A percentile compares a stretch with the other conserved stretches of the same genome.
These are phyloP conservation scores for Ceratocystis ficicola DNA, from an alignment of 2,329 filamentous ascomycete species.

Conservation along the genomic window DNA sequence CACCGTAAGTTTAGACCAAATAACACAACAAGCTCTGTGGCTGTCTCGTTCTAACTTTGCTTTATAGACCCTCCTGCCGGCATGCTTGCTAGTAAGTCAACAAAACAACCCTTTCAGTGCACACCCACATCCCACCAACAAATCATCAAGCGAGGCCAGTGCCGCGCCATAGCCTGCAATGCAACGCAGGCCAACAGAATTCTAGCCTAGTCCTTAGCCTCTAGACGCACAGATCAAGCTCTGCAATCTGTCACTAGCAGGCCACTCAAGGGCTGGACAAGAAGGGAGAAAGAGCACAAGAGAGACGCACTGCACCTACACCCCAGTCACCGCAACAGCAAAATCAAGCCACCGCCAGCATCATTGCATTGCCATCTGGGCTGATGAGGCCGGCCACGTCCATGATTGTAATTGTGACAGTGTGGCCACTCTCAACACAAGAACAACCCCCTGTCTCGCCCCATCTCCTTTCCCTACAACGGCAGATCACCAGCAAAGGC, in stretches of 20 bases:
- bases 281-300: no score
- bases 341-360: no score
- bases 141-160: not conserved
- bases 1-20: conserved; percentile 41
- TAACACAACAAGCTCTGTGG: not conserved
- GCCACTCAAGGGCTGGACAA: not conserved
- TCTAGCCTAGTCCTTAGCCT: not conserved
- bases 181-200: conserved; percentile 1
- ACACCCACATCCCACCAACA: conserved; percentile 1
- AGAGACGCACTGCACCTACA: not conserved
- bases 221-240: not conserved
- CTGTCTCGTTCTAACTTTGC: not conserved
- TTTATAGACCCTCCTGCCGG: conserved; percentile 48
- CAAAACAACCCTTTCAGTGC: not conserved
- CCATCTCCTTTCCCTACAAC: not conserved
- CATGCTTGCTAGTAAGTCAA: conserved; percentile 53
- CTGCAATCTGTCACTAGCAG: not conserved
- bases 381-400: no score
- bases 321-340: not conserved
- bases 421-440: no score
- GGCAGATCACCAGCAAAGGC: not conserved
- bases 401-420: no score
- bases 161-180: not conserved
- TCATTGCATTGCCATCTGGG: no score
- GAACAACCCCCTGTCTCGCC: not conserved